Percentiles rank a stretch among this genome's conserved stretches.
Conservation (phyloP, 2,329 filamentous ascomycete species). For the Xylariaceae sp. region DNA sequence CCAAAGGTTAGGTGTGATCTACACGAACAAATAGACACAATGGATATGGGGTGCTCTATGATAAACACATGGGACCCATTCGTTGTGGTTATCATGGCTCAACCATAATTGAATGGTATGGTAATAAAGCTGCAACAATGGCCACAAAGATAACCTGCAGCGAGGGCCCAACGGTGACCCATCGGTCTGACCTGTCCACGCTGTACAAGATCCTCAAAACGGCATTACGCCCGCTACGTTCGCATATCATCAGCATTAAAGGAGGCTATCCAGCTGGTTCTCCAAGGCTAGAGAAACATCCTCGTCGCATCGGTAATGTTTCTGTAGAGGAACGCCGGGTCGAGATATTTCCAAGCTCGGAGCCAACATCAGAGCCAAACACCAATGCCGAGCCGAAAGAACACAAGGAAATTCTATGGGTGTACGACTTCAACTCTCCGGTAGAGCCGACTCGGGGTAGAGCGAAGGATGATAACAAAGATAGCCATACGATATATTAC, state of each 20-base stretch:
- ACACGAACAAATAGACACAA: too few relatives aligned
- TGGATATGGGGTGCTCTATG: too few relatives aligned
- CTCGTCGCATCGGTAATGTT: conserved; percentile 9
- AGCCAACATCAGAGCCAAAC: neutral
- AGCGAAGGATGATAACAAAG: neutral
- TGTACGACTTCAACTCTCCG: conserved; percentile 27
- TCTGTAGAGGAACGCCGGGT: conserved; percentile 24
- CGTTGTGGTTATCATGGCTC: too few relatives aligned
- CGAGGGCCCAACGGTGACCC: conserved; percentile 12
- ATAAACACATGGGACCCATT: too few relatives aligned
- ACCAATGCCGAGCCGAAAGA: neutral
- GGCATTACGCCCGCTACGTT: conserved; percentile 27
- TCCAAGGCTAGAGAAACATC: conserved; percentile 20
- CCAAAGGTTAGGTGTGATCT: too few relatives aligned
- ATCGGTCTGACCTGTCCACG: conserved; percentile 27
- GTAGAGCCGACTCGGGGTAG: neutral
- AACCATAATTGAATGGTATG: too few relatives aligned
- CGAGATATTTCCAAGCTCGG: neutral
- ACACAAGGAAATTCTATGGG: conserved; percentile 15
- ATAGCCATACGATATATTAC: conserved; percentile 50
- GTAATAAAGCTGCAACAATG: too few relatives aligned
- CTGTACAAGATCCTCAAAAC: conserved; percentile 26
- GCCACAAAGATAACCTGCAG: neutral
- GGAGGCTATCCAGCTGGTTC: conserved; percentile 24
- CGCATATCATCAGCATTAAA: conserved; percentile 23